Evolutionary conservation across 345 rosid genomes (phyloP), one percentile per base, ranked within the genome.

Genomic region (Sonneratia caseolaris): DNA sequence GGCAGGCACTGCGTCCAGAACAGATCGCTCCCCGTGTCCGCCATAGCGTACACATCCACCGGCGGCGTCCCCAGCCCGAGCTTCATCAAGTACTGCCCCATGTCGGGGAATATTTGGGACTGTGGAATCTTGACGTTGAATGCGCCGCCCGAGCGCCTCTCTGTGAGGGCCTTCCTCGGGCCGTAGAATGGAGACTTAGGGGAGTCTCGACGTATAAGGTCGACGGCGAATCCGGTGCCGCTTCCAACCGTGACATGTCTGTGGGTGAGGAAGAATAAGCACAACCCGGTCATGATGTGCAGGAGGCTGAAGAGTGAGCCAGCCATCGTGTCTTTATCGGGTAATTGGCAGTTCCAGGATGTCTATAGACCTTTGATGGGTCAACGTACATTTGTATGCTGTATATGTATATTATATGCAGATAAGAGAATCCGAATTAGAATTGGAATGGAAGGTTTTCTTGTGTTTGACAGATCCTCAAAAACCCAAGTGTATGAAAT

Each of bases 131-230:
- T n/a, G 15, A 70, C 32, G 2, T 70, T 71, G 18, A 51, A 10
- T 8, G 27, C 32, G 32, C 32, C 32, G 32, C 32, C 32, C 1
- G 4, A 21, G n/a, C 68, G 69, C 2, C 73, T 14, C 2, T 79
- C 69, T 12, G 67, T 77, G 4, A 36, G 48, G 10, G 76, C 3
- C 18, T 75, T 57, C 3, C 24, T 15, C 7, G 73, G 74, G 53
- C 75, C 43, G 35, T 68, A 70, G 5, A 83, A 48, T 3, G 76
- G 74, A 37, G 77, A 56, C 19, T 64, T 72, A 1, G 79, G 65
- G 9, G 82, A 76, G 72, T 81, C 84, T 0, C 81, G 73, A 37
- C 53, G 81, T 32, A 83, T 77, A 0, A 77, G 67, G 19, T 79
- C 79, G 13, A 74, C 21, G 11, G 74, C 76, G 51, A 83, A 81